phyloP scores from a whole-genome alignment of 768 basidiomycete species.

The Suillus placidus region DNA sequence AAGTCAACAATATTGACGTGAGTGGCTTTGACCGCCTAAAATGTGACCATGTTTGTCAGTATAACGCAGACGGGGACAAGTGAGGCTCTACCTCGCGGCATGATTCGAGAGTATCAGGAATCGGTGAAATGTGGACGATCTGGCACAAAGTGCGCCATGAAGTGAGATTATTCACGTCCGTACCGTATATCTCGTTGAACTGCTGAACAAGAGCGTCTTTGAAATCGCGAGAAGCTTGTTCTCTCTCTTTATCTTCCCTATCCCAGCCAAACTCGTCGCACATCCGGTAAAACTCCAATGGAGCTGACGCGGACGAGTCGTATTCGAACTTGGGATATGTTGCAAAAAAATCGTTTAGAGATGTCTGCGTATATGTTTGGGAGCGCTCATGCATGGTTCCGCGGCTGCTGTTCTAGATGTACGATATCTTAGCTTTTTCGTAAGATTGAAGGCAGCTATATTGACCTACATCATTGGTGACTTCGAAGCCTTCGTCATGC shows the following conservation, averaged over 20 bases:
- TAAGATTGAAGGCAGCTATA: background rate
- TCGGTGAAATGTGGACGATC: slow-evolving; percentile 18
- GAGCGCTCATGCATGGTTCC: background rate
- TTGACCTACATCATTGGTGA: background rate
- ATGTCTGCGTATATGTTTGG: background rate
- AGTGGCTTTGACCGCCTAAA: slow-evolving; percentile 25
- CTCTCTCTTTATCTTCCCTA: background rate
- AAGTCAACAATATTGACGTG: slow-evolving; percentile 39
- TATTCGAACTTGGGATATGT: slow-evolving; percentile 26
- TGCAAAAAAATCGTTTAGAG: slow-evolving; percentile 30
- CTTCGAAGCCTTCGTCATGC: background rate
- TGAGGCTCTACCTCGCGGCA: slow-evolving; percentile 20
- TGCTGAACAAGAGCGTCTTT: slow-evolving; percentile 26
- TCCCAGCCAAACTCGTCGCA: slow-evolving; percentile 11
- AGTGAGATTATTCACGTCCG: slow-evolving; percentile 12
- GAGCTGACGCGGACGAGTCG: slow-evolving; percentile 14
- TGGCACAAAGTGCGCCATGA: slow-evolving; percentile 28
- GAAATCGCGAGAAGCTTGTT: slow-evolving; percentile 7
- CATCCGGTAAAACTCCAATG: slow-evolving; percentile 25
- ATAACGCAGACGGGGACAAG: background rate
- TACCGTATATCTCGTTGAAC: slow-evolving; percentile 30
- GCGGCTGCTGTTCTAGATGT: background rate
- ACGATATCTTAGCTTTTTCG: background rate
- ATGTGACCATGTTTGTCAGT: background rate
- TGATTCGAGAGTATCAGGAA: slow-evolving; percentile 17